phyloP scores from a whole-genome alignment of 805 yeast genomes.

The Candida dajiaensis region DNA sequence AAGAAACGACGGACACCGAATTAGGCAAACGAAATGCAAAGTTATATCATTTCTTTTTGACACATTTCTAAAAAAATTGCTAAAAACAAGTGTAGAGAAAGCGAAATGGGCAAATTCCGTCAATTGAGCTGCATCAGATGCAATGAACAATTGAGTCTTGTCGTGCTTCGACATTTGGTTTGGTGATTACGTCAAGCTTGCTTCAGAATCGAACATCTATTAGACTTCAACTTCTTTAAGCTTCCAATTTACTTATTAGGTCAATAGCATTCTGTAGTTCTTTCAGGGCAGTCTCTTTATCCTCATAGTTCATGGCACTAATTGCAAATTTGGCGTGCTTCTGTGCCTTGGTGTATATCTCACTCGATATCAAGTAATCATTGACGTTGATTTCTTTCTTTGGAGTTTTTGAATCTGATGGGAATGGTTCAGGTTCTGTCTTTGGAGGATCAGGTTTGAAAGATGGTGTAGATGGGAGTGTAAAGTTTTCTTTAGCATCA shows the following conservation, averaged over 20 bases:
- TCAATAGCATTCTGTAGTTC: slow-evolving; percentile 53
- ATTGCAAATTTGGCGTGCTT: slow-evolving; percentile 70
- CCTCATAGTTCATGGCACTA: slow-evolving; percentile 76
- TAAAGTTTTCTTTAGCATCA: not conserved
- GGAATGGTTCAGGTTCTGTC: not conserved
- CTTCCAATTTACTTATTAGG: slow-evolving; percentile 22
- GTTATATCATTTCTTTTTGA: not conserved
- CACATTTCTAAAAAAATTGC: too few relatives aligned
- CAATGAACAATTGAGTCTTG: too few relatives aligned
- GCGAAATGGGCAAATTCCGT: too few relatives aligned
- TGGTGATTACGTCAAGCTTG: too few relatives aligned
- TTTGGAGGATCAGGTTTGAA: slow-evolving; percentile 1
- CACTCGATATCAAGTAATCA: slow-evolving; percentile 49
- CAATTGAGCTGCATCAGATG: too few relatives aligned
- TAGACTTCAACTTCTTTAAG: not conserved
- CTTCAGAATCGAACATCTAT: too few relatives aligned
- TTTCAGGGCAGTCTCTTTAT: slow-evolving; percentile 57
- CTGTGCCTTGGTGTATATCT: slow-evolving; percentile 53
- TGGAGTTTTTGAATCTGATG: not conserved
- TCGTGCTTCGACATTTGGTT: too few relatives aligned
- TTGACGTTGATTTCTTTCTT: slow-evolving; percentile 28
- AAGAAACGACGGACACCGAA: not conserved
- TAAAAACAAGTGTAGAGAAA: too few relatives aligned
- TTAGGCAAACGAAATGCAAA: not conserved
- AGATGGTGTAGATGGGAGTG: slow-evolving; percentile 8